Evolutionary conservation across 371 early-diverging fungal species (phyloP), one percentile per base, ranked within the genome.

Genomic region (Zychaea mexicana): DNA sequence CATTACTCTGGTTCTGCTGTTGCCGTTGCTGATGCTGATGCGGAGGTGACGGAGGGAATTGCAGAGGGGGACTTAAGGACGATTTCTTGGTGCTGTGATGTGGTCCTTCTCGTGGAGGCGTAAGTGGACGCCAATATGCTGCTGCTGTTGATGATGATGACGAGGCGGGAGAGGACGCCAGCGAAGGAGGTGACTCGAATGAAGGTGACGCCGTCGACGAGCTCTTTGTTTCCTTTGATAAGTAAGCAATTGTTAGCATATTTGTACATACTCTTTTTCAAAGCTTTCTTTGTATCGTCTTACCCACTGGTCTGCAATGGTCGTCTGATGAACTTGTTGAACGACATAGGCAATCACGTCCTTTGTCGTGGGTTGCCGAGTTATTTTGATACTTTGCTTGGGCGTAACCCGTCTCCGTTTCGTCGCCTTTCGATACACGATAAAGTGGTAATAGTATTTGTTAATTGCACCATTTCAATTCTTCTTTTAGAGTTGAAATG

Each of bases 321-420:
- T 15, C 26, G 59, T 19, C 15, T 58, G 46, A 53, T 57, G 62
- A 1, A 62, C 56, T 56, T 67, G 73, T 5, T 66, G 66, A n/a
- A 61, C 45, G 2, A 64, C 67, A 49, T 66, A 72, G 8, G 63
- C 69, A 31, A 72, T 65, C 24, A 66, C 52, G 24, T 72, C 69
- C 42, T 66, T 68, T 33, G 73, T 65, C 3, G 64, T 62, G 3
- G 66, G 66, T 52, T 57, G 47, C 13, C 60, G 58, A 33, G 56
- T 24, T 22, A 64, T 62, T 31, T 62, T 67, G 19, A 19, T 42
- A 28, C 32, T 52, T 31, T 22, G 58, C 9, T 49, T 57, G 52
- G 42, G 42, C 13, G 4, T 42, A 42, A 42, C 42, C n/a, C 42
- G 7, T 42, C 42, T 42, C n/a, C 26, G 27, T 36, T 62, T 62